Conservation (phyloP, 208 protist species). For the Zelonia costaricensis region DNA sequence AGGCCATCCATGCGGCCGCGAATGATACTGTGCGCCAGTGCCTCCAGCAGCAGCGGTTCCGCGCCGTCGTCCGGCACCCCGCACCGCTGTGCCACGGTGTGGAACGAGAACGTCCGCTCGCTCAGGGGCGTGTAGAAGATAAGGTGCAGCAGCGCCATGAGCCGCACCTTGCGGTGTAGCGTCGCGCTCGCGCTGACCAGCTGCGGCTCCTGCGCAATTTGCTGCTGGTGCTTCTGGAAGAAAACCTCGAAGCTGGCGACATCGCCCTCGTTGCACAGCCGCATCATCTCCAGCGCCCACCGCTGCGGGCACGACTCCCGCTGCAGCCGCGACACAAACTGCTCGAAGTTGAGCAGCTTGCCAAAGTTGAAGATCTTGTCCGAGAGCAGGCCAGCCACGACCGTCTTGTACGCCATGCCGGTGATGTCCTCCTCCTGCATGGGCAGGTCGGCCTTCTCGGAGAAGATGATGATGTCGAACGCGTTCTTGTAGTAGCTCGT, state of each 20-base stretch:
- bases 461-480: conserved; percentile 78
- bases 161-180: conserved; percentile 73
- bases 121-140: conserved; percentile 94
- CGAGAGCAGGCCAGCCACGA: conserved; percentile 75
- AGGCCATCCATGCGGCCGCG: conserved; percentile 94
- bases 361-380: conserved; percentile 91
- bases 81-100: conserved; percentile 70
- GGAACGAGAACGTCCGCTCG: conserved; percentile 87
- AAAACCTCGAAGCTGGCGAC: conserved; percentile 73
- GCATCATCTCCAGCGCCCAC: conserved; percentile 78
- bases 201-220: conserved; percentile 39
- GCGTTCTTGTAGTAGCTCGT: conserved; percentile 85
- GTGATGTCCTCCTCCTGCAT: conserved; percentile 61
- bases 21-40: conserved; percentile 93
- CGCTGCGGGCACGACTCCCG: conserved; percentile 29
- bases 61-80: conserved; percentile 66
- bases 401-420: conserved; percentile 70
- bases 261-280: conserved; percentile 81
- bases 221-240: conserved; percentile 33
- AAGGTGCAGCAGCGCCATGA: conserved; percentile 96
- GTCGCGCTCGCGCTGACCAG: conserved; percentile 30
- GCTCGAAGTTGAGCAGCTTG: conserved; percentile 71
- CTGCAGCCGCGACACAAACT: conserved; percentile 44
- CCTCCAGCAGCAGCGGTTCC: conserved; percentile 95
- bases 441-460: conserved; percentile 77